Percentiles rank a stretch among this genome's conserved stretches.
Conservation (phyloP, 140 eudicot species). For the Bidens hawaiensis region DNA sequence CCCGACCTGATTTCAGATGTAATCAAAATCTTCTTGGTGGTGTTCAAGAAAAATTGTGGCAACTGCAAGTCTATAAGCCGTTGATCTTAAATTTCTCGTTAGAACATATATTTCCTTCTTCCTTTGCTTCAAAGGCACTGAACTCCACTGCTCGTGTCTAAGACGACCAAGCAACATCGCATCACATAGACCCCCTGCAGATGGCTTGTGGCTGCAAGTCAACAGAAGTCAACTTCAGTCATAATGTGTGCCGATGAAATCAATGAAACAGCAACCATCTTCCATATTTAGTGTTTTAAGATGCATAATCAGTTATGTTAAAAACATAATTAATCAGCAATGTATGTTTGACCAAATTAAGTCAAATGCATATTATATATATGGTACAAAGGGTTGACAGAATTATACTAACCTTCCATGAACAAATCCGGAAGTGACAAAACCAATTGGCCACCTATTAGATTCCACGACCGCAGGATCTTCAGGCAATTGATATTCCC, state of each 20-base stretch:
- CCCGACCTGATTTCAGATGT: slow-evolving; percentile 25
- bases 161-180: too few species aligned
- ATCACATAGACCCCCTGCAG: too few species aligned
- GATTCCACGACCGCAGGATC: slow-evolving; percentile 46
- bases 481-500: slow-evolving; percentile 62
- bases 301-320: too few species aligned
- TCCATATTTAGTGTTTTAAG: not conserved
- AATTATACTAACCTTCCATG: too few species aligned
- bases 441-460: too few species aligned
- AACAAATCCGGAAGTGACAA: too few species aligned
- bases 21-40: slow-evolving; percentile 51
- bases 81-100: too few species aligned
- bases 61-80: too few species aligned
- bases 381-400: not conserved
- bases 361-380: not conserved
- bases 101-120: too few species aligned
- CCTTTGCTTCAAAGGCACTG: too few species aligned
- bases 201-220: slow-evolving; percentile 62
- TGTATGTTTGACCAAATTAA: not conserved
- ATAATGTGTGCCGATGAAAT: not conserved
- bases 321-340: not conserved
- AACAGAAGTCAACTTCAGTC: slow-evolving; percentile 1
- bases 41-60: too few species aligned
- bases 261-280: not conserved
- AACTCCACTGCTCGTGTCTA: too few species aligned